These are phyloP conservation scores for Pestalotiopsis sp. DNA, from an alignment of 2,329 filamentous ascomycete species.

Conservation along the genomic window DNA sequence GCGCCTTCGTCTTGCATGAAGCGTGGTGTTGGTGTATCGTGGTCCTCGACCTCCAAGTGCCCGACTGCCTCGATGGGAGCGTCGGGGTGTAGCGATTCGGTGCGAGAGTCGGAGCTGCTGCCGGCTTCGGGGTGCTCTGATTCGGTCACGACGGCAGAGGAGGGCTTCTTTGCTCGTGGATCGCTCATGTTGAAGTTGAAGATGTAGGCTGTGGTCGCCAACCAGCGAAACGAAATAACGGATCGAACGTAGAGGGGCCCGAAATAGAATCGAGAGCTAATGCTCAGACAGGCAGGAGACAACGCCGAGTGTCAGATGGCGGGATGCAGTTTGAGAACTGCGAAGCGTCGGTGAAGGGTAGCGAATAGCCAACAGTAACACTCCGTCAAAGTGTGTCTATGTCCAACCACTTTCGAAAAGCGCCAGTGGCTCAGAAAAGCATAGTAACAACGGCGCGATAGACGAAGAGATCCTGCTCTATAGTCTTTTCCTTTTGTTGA, in stretches of 20 bases:
- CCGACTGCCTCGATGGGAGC: conserved; percentile 30
- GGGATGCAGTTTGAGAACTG: background rate
- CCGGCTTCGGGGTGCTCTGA: conserved; percentile 4
- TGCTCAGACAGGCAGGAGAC: background rate
- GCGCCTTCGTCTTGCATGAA: conserved; percentile 60
- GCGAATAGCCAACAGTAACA: background rate
- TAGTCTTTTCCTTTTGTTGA: background rate
- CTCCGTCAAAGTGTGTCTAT: background rate
- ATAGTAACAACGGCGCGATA: background rate
- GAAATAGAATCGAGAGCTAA: background rate
- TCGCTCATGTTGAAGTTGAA: conserved; percentile 9
- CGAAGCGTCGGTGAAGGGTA: background rate
- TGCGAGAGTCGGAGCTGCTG: conserved; percentile 1
- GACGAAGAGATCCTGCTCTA: conserved; percentile 7
- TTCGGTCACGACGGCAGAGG: conserved; percentile 11
- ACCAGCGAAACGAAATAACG: background rate
- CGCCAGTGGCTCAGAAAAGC: background rate
- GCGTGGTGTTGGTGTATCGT: conserved; percentile 56
- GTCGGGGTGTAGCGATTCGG: conserved; percentile 32
- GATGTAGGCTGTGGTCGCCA: background rate
- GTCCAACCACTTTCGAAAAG: background rate
- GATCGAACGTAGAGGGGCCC: background rate
- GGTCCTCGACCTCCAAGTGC: conserved; percentile 49
- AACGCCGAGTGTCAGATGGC: background rate
- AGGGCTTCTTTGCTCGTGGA: conserved; percentile 6